phyloP scores from a whole-genome alignment of 306 rosid species.

The Crotalaria pallida region DNA sequence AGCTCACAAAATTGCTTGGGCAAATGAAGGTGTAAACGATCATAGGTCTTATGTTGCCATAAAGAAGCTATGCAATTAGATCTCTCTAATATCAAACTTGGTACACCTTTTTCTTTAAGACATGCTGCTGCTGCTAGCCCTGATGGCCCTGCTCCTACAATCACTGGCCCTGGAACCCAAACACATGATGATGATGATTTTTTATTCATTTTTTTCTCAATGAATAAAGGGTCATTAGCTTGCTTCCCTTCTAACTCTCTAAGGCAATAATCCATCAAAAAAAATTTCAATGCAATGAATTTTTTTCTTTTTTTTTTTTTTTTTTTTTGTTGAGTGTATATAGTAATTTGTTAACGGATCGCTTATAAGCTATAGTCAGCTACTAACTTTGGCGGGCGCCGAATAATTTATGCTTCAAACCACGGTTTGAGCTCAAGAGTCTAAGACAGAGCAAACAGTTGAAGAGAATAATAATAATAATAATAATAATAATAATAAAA shows the following conservation, averaged over 20 bases:
- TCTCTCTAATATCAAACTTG: constrained; percentile 57
- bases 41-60: constrained; percentile 79
- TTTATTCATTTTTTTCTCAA: constrained; percentile 25
- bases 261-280: constrained; percentile 36
- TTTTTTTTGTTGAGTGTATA: too few species aligned
- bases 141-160: constrained; percentile 86
- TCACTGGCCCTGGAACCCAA: constrained; percentile 46
- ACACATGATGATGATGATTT: neutral
- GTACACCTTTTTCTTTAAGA: constrained; percentile 37
- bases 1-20: constrained; percentile 82
- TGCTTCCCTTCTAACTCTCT: constrained; percentile 68
- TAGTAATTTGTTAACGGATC: too few species aligned
- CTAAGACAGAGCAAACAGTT: neutral
- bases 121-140: constrained; percentile 84
- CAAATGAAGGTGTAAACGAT: constrained; percentile 64
- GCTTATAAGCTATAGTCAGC: neutral
- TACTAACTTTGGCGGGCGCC: neutral
- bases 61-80: constrained; percentile 78
- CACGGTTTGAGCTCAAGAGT: neutral
- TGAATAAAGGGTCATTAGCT: constrained; percentile 60
- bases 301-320: too few species aligned
- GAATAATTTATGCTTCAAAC: neutral
- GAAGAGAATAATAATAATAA: too few species aligned
- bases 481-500: too few species aligned
- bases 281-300: constrained; percentile 29